phyloP scores from a whole-genome alignment of 73 alveolate species.

The Tetrahymena malaccensis region DNA sequence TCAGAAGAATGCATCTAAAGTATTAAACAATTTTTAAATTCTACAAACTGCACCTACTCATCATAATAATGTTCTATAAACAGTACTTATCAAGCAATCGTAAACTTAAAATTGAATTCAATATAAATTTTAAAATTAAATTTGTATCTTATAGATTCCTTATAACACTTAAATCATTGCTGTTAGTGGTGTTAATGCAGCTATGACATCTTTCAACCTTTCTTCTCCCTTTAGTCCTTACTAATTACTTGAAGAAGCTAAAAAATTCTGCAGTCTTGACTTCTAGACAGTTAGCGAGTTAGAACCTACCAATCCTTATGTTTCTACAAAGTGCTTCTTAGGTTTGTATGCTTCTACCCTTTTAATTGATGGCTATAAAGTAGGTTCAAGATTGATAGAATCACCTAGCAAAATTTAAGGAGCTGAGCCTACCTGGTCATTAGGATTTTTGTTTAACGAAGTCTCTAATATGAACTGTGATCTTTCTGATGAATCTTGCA shows the following conservation, averaged over 20 bases:
- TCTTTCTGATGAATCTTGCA: not conserved
- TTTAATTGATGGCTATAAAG: constrained; percentile 5
- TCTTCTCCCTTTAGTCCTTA: not conserved
- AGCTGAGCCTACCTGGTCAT: constrained; percentile 41
- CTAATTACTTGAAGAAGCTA: not conserved
- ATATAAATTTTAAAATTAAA: not conserved
- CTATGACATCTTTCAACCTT: not conserved
- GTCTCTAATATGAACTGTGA: not conserved
- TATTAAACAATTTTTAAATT: not conserved
- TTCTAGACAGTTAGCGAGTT: not conserved
- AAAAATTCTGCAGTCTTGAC: not conserved
- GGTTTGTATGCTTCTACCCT: constrained; percentile 16
- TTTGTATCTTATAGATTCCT: not conserved
- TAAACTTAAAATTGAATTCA: not conserved
- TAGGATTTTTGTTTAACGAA: constrained; percentile 29
- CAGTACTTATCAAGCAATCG: not conserved
- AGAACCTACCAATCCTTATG: not conserved
- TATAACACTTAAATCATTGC: not conserved
- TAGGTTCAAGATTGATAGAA: not conserved
- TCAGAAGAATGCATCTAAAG: not conserved
- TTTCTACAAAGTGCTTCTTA: constrained; percentile 1
- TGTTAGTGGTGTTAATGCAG: not conserved
- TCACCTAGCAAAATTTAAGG: constrained; percentile 3
- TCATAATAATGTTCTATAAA: not conserved
- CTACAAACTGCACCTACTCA: not conserved